Evolutionary conservation across 2,329 filamentous ascomycete species (phyloP), one percentile per base, ranked within the genome.

Genomic region (Thelonectria olida): DNA sequence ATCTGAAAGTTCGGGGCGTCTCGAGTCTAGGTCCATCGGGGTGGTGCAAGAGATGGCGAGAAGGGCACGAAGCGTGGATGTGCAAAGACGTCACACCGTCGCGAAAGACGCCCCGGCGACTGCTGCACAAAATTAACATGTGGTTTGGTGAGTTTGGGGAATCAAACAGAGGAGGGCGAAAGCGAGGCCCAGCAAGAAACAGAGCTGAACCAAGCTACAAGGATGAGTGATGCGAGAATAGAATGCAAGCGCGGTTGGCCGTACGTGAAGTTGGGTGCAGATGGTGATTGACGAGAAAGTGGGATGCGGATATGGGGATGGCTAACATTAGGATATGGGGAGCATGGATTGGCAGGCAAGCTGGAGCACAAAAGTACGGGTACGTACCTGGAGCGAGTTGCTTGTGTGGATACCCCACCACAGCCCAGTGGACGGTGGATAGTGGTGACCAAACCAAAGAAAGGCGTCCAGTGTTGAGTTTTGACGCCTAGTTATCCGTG

Each of bases 121-220:
- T 78, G 77, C 80, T 82, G 77, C 74, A 76, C 76, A 78, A 78
- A 77, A 81, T 86, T 82, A 86, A 85, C 85, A 87, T 87, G 81
- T 85, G 83, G 68, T 82, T 80, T 64, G 65, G 64, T 69, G 67
- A 62, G 67, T 66, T 56, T 56, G 52, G 38, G 59, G 68, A 62
- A 61, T 59, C 61, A 63, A 47, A 62, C 63, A 59, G 61, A 61
- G 54, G 62, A 62, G 60, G 54, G 65, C 63, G 64, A 62, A 55
- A 65, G 19, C 52, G n/a, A 47, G 58, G 58, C 52, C 19, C 39
- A 50, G 41, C 5, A 45, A 39, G 41, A 39, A n/a, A 41, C 31
- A 31, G 31, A 58, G 31, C 34, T 27, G 36, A 45, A 54, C 39
- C 15, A 61, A 54, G 31, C 49, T 39, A 22, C 42, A 27, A 15